Conservation (phyloP, 2,329 filamentous ascomycete species). For the Fusarium buxicola region DNA sequence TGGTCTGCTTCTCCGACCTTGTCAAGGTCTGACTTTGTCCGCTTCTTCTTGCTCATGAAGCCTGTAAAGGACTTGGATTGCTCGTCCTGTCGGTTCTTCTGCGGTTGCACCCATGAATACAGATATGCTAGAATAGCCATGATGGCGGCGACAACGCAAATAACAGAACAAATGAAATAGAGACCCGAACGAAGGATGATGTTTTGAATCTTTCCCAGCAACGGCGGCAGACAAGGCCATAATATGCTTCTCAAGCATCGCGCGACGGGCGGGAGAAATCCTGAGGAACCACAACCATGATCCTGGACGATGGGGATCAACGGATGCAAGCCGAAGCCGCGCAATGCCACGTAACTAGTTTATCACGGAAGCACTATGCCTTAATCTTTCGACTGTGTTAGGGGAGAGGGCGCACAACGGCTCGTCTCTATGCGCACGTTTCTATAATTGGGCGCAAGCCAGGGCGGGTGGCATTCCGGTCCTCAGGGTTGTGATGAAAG, state of each 20-base stretch:
- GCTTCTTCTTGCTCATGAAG: constrained; percentile 40
- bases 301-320: constrained; percentile 34
- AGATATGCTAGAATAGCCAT: constrained; percentile 42
- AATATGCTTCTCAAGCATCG: constrained; percentile 22
- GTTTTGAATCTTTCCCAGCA: constrained; percentile 1
- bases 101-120: constrained; percentile 40
- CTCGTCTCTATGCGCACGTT: constrained; percentile 17
- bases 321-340: constrained; percentile 36
- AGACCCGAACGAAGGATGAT: not conserved
- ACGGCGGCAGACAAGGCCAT: constrained; percentile 9
- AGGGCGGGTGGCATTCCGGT: constrained; percentile 10
- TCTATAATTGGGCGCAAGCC: constrained; percentile 41
- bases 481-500: constrained; percentile 5
- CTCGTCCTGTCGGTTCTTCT: constrained; percentile 28
- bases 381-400: constrained; percentile 21
- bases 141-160: constrained; percentile 4
- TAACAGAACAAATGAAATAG: constrained; percentile 11
- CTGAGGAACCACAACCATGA: constrained; percentile 32
- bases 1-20: constrained; percentile 50
- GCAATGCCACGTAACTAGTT: constrained; percentile 39
- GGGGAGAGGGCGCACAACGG: constrained; percentile 18
- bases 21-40: constrained; percentile 26
- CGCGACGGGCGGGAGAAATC: constrained; percentile 21
- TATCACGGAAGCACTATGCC: constrained; percentile 23
- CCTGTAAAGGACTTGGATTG: constrained; percentile 22